Evolutionary conservation across 2,329 filamentous ascomycete genomes (phyloP).

Genomic region (Pseudogymnoascus sp.): DNA sequence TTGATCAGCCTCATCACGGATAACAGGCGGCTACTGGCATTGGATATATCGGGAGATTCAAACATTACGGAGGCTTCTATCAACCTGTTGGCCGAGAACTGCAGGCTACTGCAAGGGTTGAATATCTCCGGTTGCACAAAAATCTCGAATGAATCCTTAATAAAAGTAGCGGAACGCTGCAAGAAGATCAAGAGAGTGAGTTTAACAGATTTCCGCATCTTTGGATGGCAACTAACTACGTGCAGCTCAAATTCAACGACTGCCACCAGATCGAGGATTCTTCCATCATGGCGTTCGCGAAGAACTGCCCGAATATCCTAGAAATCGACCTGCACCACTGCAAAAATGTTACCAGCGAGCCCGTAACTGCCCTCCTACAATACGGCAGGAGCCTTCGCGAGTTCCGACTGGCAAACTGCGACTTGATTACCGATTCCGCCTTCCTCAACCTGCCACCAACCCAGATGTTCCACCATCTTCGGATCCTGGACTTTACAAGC

Average conservation of each 20-base stretch:
- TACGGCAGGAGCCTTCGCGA: constrained; percentile 82
- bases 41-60: constrained; percentile 80
- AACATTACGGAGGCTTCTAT: constrained; percentile 79
- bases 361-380: constrained; percentile 72
- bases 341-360: constrained; percentile 70
- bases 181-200: constrained; percentile 78
- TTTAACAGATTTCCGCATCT: constrained; percentile 15
- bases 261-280: constrained; percentile 78
- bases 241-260: constrained; percentile 85
- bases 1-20: constrained; percentile 72
- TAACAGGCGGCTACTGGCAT: constrained; percentile 74
- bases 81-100: constrained; percentile 70
- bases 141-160: constrained; percentile 80
- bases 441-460: constrained; percentile 71
- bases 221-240: constrained; percentile 15
- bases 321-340: constrained; percentile 95
- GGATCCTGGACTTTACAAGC: constrained; percentile 89
- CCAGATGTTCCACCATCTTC: constrained; percentile 73
- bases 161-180: constrained; percentile 73
- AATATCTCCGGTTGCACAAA: constrained; percentile 84
- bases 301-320: constrained; percentile 84
- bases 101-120: constrained; percentile 77
- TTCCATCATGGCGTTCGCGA: constrained; percentile 77
- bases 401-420: constrained; percentile 78
- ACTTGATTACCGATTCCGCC: constrained; percentile 76